phyloP scores from a whole-genome alignment of 768 basidiomycete genomes.

The Tephrocybe sp. region DNA sequence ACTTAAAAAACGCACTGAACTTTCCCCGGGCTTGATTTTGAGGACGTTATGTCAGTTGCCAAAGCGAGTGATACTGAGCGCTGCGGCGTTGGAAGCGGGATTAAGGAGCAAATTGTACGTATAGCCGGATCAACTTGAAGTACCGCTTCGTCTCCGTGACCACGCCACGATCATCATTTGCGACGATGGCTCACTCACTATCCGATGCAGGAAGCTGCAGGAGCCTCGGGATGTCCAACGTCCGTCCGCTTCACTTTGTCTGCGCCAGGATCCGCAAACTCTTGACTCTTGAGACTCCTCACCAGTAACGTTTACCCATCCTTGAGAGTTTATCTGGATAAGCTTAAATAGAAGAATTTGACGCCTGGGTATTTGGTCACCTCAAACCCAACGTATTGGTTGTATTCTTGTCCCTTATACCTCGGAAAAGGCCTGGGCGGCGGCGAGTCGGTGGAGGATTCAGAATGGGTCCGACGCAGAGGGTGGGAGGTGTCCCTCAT shows the following conservation, averaged over 20 bases:
- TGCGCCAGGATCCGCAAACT: slow-evolving; percentile 29
- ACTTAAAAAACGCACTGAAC: too few species aligned
- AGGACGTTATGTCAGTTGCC: too few species aligned
- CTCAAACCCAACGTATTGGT: slow-evolving; percentile 27
- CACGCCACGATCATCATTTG: too few species aligned
- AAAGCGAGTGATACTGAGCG: too few species aligned
- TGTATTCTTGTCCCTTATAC: slow-evolving; percentile 32
- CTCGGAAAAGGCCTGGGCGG: slow-evolving; percentile 39
- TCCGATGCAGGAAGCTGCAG: slow-evolving; percentile 8
- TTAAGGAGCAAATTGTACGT: too few species aligned
- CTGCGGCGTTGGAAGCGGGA: too few species aligned
- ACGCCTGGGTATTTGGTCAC: slow-evolving; percentile 31
- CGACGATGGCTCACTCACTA: slow-evolving; percentile 7
- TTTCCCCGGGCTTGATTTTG: too few species aligned
- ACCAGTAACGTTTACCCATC: slow-evolving; percentile 23
- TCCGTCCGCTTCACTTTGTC: slow-evolving; percentile 30
- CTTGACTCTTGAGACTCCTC: slow-evolving; percentile 34
- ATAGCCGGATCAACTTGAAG: too few species aligned
- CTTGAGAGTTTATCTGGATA: slow-evolving; percentile 5
- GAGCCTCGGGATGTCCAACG: slow-evolving; percentile 5
- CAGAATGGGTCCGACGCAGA: slow-evolving; percentile 34
- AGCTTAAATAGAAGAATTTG: background rate
- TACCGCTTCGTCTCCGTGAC: too few species aligned
- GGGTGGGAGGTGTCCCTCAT: slow-evolving; percentile 61
- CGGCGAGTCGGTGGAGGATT: slow-evolving; percentile 33